phyloP scores from a whole-genome alignment of 2,329 filamentous ascomycete species.

The Chaetothyriales sp. region DNA sequence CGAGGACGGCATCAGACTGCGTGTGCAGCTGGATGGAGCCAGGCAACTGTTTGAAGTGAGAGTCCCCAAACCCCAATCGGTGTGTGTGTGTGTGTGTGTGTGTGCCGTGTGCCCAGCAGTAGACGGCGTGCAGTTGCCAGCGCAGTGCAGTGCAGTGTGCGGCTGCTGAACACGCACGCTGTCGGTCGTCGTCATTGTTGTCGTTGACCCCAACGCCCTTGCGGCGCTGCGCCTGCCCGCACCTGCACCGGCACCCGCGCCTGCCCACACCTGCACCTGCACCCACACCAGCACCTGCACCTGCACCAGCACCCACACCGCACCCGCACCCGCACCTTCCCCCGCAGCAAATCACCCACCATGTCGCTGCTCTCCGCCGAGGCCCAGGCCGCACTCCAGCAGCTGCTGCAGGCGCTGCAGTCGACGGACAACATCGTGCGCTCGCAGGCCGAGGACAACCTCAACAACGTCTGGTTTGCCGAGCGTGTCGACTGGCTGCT shows the following conservation, averaged over 20 bases:
- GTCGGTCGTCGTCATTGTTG: too few species aligned
- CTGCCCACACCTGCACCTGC: background rate
- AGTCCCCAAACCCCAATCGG: background rate
- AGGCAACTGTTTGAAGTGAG: background rate
- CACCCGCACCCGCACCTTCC: background rate
- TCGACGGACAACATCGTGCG: conserved; percentile 78
- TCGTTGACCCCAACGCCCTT: background rate
- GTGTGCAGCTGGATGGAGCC: background rate
- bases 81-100: too few species aligned
- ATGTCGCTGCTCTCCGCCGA: conserved; percentile 84
- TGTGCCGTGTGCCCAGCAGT: background rate
- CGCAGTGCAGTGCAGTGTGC: background rate
- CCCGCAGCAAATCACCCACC: conserved; percentile 2
- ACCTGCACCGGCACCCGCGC: background rate
- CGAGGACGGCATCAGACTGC: background rate
- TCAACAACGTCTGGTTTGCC: conserved; percentile 79
- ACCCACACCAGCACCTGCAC: too few species aligned
- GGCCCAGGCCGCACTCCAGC: conserved; percentile 67
- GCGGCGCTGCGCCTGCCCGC: too few species aligned
- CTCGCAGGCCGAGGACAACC: conserved; percentile 74
- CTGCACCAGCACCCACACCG: background rate
- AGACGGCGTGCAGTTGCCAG: too few species aligned
- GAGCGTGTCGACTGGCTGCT: conserved; percentile 72
- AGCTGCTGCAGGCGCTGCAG: conserved; percentile 78
- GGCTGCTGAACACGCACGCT: background rate